A percentile compares a stretch with the other conserved stretches of the same genome.
phyloP scores from a whole-genome alignment of 2,329 filamentous ascomycete genomes.

The Domatiomyces catenatus region DNA sequence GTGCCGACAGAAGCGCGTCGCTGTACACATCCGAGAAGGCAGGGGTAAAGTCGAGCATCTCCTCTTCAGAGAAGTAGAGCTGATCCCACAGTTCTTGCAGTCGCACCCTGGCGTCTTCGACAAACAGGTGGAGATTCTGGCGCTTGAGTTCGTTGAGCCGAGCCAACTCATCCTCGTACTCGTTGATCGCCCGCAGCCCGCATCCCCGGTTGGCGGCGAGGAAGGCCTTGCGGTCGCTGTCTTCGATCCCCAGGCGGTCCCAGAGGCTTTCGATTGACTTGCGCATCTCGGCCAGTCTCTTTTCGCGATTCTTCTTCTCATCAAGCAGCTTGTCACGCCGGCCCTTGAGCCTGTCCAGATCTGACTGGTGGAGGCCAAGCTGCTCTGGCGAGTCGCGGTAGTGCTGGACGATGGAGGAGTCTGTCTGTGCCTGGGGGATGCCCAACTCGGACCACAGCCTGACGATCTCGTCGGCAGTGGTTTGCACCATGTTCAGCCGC shows the following conservation, averaged over 20 bases:
- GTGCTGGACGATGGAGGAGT: conserved; percentile 70
- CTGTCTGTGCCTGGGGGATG: conserved; percentile 83
- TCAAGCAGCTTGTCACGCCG: conserved; percentile 72
- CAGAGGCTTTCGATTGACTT: conserved; percentile 70
- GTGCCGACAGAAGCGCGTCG: conserved; percentile 83
- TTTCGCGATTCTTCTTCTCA: conserved; percentile 77
- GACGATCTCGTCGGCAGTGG: conserved; percentile 69
- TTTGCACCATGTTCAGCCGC: conserved; percentile 60
- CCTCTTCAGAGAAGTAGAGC: conserved; percentile 88
- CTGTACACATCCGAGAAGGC: conserved; percentile 96
- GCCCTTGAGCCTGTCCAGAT: conserved; percentile 54
- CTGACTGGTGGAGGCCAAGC: conserved; percentile 77
- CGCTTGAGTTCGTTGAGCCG: conserved; percentile 83
- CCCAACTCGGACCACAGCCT: conserved; percentile 92
- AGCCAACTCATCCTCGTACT: conserved; percentile 80
- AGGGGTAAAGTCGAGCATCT: conserved; percentile 96
- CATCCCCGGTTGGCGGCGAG: conserved; percentile 77
- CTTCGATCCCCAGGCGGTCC: conserved; percentile 73
- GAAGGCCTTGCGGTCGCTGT: conserved; percentile 70
- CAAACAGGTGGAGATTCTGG: conserved; percentile 88
- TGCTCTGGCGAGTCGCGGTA: conserved; percentile 87
- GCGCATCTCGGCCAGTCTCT: conserved; percentile 59
- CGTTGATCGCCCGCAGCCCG: conserved; percentile 80
- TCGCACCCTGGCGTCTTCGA: conserved; percentile 81
- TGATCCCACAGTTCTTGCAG: conserved; percentile 91